Evolutionary conservation across 805 yeast species (phyloP), one percentile per base, ranked within the genome.

Genomic region (Suhomyces pyralidae): DNA sequence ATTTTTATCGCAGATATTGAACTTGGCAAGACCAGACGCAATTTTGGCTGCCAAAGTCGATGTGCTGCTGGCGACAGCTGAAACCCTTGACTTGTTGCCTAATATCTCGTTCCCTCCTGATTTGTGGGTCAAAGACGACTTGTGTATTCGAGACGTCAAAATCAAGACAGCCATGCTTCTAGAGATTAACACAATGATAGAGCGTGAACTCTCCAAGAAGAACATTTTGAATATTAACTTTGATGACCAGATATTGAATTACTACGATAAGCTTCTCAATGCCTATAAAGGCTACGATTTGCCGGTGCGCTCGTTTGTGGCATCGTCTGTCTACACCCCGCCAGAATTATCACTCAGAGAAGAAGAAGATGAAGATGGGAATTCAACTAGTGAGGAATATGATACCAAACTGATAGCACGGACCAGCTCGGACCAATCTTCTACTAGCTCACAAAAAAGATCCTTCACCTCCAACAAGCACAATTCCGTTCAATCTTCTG

Each of bases 41-140:
- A 59, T 63, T 14, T 40, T 61, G 49, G 51, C 50, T 32, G 49
- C 55, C 4, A 32, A 40, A 22, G 24, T 17, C 24, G 49, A 44
- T 43, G 14, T 45, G 8, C 42, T 19, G 42, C 22, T 38, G 42
- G 20, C 12, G 2, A 2, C 42, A 12, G 6, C 17, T 7, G 22
- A 42, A 2, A 52, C 58, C 9, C 49, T 46, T 20, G 77, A 72
- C 45, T 58, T 72, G 15, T 52, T 74, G 36, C 73, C 74, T 24
- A 68, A 64, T 38, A 59, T 74, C 2, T 57, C 60, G 2, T 59
- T 74, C 9, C 78, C 79, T 4, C 51, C 51, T 20, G 77, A 74
- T 54, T 53, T 72, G 20, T 75, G 79, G 79, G 58, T 69, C 28
- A 55, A 58, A 30, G 68, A 67, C 19, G 69, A 68, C 9, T 61